Percentiles rank a stretch among this genome's conserved stretches.
Conservation (phyloP, 176 grass and related monocot genomes). For the Stipa capillata region DNA sequence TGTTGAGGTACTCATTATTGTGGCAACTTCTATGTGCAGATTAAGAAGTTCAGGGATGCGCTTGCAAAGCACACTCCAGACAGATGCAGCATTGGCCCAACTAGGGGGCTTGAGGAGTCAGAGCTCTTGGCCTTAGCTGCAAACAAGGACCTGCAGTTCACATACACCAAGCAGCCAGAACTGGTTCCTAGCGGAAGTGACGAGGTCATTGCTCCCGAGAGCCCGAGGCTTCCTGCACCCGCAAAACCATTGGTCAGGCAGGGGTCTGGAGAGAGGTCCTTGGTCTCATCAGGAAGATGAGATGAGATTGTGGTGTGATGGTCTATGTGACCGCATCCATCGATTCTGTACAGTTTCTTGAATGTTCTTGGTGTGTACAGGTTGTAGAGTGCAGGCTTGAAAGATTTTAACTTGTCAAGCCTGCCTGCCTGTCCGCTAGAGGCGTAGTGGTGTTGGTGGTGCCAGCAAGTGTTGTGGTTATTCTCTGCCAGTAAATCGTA, state of each 20-base stretch:
- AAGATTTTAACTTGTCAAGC: conserved; percentile 44
- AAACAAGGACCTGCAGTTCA: conserved; percentile 85
- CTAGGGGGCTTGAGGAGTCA: conserved; percentile 65
- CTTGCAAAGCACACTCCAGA: conserved; percentile 93
- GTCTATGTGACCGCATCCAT: conserved; percentile 8
- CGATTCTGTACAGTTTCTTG: conserved; percentile 43
- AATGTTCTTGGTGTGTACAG: conserved; percentile 38
- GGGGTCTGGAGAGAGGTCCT: conserved; percentile 44
- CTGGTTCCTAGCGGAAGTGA: not conserved
- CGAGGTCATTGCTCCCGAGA: not conserved
- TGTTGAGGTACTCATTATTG: not conserved
- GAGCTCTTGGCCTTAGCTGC: conserved; percentile 66
- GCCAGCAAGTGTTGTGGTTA: not conserved
- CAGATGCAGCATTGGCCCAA: conserved; percentile 65
- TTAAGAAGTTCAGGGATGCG: conserved; percentile 90
- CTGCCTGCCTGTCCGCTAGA: not conserved
- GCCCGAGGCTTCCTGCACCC: conserved; percentile 17
- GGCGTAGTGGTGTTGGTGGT: conserved; percentile 34
- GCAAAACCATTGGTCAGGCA: conserved; percentile 3
- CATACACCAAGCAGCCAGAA: conserved; percentile 52
- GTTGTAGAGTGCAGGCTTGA: conserved; percentile 37
- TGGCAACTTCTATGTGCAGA: conserved; percentile 36
- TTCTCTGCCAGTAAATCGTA: not conserved
- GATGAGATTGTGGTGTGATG: conserved; percentile 29
- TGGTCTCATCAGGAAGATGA: conserved; percentile 70